Conservation (phyloP, 345 rosid genomes). For the Hibiscus mutabilis region DNA sequence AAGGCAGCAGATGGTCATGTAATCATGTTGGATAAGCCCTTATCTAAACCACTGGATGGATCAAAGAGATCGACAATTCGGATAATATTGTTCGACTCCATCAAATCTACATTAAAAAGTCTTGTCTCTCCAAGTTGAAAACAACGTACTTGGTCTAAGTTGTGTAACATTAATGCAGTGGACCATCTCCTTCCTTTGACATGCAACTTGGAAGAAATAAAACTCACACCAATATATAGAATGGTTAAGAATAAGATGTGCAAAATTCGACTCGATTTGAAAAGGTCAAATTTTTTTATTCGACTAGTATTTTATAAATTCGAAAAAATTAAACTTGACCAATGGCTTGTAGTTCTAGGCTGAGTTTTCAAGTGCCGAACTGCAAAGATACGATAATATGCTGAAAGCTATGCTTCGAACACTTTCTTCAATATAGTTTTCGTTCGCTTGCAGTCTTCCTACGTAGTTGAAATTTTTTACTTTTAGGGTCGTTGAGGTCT, state of each 20-base stretch:
- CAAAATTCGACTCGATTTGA: no score
- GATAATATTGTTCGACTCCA: conserved; percentile 12
- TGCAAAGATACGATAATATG: not conserved
- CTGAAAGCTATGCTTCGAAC: not conserved
- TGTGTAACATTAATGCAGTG: conserved; percentile 6
- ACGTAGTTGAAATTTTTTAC: not conserved
- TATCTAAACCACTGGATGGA: not conserved
- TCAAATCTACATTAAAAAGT: conserved; percentile 1
- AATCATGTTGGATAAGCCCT: not conserved
- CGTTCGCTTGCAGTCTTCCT: not conserved
- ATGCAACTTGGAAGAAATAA: not conserved
- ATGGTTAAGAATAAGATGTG: no score
- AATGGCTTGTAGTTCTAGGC: not conserved
- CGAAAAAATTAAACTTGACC: not conserved
- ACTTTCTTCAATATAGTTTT: not conserved
- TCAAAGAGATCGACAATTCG: not conserved
- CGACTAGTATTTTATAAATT: no score
- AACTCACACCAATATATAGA: not conserved
- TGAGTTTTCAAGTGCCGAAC: not conserved
- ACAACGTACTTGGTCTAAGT: conserved; percentile 12
- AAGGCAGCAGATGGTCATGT: not conserved
- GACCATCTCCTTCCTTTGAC: conserved; percentile 4
- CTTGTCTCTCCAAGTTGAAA: not conserved
- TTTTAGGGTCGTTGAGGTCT: not conserved
- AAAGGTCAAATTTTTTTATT: no score